These are phyloP conservation scores for Pseudogymnoascus sp. DNA, from an alignment of 2,329 filamentous ascomycete genomes.

Conservation along the genomic window DNA sequence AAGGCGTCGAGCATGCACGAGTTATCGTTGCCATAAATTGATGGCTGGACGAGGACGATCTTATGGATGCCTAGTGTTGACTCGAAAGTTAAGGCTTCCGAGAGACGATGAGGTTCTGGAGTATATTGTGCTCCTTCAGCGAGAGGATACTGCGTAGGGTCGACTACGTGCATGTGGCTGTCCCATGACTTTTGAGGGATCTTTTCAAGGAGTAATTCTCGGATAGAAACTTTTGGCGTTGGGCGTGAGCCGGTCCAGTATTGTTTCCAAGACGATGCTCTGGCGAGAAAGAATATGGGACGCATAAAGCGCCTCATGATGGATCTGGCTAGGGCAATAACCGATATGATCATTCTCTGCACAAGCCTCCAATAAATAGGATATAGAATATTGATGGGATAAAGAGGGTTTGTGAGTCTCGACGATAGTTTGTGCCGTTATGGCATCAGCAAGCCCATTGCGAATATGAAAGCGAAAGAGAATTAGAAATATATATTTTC, in stretches of 20 bases:
- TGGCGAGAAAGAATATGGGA: slow-evolving; percentile 1
- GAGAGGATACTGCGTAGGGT: slow-evolving; percentile 43
- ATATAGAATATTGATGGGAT: background rate
- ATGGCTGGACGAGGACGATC: slow-evolving; percentile 53
- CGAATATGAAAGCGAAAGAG: background rate
- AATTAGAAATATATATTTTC: background rate
- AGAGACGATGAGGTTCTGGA: slow-evolving; percentile 40
- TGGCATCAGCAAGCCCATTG: background rate
- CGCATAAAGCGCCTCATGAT: slow-evolving; percentile 5
- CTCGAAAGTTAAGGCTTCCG: slow-evolving; percentile 44
- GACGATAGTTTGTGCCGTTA: background rate
- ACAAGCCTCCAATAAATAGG: background rate
- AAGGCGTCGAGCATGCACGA: slow-evolving; percentile 49
- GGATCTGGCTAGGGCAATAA: background rate
- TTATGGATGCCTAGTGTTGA: slow-evolving; percentile 42
- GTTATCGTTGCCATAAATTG: slow-evolving; percentile 54
- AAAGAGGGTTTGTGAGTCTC: background rate
- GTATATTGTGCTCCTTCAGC: slow-evolving; percentile 41
- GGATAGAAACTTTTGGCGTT: background rate
- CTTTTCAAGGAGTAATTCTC: background rate
- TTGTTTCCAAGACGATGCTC: slow-evolving; percentile 3
- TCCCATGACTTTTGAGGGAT: slow-evolving; percentile 30
- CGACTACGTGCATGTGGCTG: slow-evolving; percentile 55
- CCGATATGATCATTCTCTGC: background rate
- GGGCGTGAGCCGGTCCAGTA: background rate